Evolutionary conservation across 495 filamentous ascomycete species (phyloP).

Genomic region (Elasticomyces elasticus): DNA sequence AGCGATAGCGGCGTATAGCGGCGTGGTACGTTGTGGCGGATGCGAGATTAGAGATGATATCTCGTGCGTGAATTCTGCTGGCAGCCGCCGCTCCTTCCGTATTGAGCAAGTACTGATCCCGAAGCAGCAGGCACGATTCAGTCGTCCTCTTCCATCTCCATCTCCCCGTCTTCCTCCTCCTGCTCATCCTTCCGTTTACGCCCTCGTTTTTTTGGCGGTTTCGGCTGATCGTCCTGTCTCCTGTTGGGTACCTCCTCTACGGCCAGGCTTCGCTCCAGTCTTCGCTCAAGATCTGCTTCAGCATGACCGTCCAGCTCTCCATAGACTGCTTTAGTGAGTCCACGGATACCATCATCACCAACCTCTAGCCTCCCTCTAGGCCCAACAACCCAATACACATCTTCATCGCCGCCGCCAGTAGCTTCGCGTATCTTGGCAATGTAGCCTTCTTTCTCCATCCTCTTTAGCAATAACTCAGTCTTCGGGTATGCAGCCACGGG

Average conservation of each 20-base stretch:
- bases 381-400: slow-evolving; percentile 67
- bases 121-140: background rate
- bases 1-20: too few relatives aligned
- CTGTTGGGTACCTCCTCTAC: slow-evolving; percentile 11
- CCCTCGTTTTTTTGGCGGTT: slow-evolving; percentile 18
- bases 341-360: slow-evolving; percentile 57
- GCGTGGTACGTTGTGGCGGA: too few relatives aligned
- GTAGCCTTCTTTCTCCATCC: slow-evolving; percentile 75
- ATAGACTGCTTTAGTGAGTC: slow-evolving; percentile 57
- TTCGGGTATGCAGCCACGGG: slow-evolving; percentile 47
- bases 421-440: slow-evolving; percentile 54
- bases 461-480: slow-evolving; percentile 63
- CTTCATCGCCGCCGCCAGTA: slow-evolving; percentile 42
- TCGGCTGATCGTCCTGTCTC: slow-evolving; percentile 1
- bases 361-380: slow-evolving; percentile 83
- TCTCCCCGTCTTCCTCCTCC: slow-evolving; percentile 13
- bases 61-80: too few relatives aligned
- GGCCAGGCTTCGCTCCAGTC: slow-evolving; percentile 30
- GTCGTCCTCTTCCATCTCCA: slow-evolving; percentile 16
- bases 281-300: slow-evolving; percentile 28
- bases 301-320: slow-evolving; percentile 14
- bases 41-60: too few relatives aligned
- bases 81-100: too few relatives aligned
- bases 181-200: slow-evolving; percentile 8
- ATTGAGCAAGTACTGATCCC: too few relatives aligned